Base-by-base conservation (phyloP, 306 rosid species). In the Begonia fuchsioides region DNA sequence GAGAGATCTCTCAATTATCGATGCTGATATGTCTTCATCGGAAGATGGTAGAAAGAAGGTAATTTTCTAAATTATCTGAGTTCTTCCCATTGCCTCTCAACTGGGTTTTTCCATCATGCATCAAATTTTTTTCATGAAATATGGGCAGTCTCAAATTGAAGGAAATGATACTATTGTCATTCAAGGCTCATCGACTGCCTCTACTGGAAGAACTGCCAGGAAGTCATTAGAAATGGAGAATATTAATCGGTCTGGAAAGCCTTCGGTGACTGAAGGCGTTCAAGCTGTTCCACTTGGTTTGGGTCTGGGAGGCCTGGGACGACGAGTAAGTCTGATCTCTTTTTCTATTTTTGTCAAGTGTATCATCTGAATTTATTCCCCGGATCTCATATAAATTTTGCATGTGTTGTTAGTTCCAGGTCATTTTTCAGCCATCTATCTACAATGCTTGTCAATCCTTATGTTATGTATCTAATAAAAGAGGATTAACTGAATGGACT, bases 251-350 rank as follows among this genome's bases (percentile, higher is more conserved):
- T 61, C 63, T 47, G 81, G 52, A 60, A 74, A 68, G 63, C 61
- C 49, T 18, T 66, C 57, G 57, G 58, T 26, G 57, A 53, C 81
- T 43, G 82, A 61, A 64, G 73, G 66, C 53, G 58, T 71, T 39
- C 72, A 77, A 74, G 58, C 78, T 65, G 72, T 66, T 65, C 98
- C 98, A 5, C 85, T 85, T 56, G 98, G 98, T 54, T 68, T 90
- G 70, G 98, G 98, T 55, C 35, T 68, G 47, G 67, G 82, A 66
- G 76, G 83, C 63, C 58, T 85, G 78, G 95, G 82, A 55, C 87
- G 75, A 4, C 38, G 48, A 44, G 63, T 50, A 90, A 85, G 87
- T n/a, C n/a, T 32, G 13, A 52, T 20, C 9, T 3, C 2, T n/a
- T 12, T 32, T 35, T 9, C 55, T 47, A 2, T 52, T 52, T 17